Evolutionary conservation across 371 early-diverging fungal genomes (phyloP).

Genomic region (Mortierella sp.): DNA sequence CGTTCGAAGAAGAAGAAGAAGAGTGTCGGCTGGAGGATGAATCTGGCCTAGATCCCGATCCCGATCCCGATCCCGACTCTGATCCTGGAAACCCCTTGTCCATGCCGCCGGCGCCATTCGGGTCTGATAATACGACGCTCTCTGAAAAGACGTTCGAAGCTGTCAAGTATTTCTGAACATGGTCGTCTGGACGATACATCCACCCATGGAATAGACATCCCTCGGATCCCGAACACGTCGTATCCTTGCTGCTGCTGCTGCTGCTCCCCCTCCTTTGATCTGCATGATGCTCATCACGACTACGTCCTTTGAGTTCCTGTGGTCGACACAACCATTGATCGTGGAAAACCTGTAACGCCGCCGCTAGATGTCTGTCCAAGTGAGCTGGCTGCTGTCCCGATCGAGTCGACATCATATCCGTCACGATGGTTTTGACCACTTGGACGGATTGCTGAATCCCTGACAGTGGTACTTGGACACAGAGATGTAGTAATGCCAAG

Average conservation of each 20-base stretch:
- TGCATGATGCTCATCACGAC: background rate
- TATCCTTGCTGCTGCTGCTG: too few species aligned
- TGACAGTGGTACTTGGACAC: slow-evolving; percentile 28
- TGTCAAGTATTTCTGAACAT: slow-evolving; percentile 5
- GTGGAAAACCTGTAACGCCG: slow-evolving; percentile 37
- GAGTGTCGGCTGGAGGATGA: too few species aligned
- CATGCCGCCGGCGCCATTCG: too few species aligned
- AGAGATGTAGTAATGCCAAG: slow-evolving; percentile 41
- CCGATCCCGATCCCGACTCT: too few species aligned
- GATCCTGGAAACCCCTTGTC: too few species aligned
- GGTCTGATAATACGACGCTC: too few species aligned
- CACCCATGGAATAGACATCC: slow-evolving; percentile 28
- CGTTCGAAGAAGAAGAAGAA: too few species aligned
- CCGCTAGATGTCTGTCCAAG: slow-evolving; percentile 41
- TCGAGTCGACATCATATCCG: slow-evolving; percentile 29
- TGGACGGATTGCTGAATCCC: slow-evolving; percentile 9
- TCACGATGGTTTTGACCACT: slow-evolving; percentile 33
- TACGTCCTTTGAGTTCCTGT: slow-evolving; percentile 11
- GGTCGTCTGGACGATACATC: slow-evolving; percentile 39
- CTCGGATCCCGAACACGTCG: background rate
- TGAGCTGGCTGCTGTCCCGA: slow-evolving; percentile 25
- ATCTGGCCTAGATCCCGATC: too few species aligned
- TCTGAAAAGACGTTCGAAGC: background rate
- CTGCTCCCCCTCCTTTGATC: background rate
- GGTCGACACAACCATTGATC: slow-evolving; percentile 41